Evolutionary conservation across 371 early-diverging fungal species (phyloP), one percentile per base, ranked within the genome.

Genomic region (Batkoa obscura): DNA sequence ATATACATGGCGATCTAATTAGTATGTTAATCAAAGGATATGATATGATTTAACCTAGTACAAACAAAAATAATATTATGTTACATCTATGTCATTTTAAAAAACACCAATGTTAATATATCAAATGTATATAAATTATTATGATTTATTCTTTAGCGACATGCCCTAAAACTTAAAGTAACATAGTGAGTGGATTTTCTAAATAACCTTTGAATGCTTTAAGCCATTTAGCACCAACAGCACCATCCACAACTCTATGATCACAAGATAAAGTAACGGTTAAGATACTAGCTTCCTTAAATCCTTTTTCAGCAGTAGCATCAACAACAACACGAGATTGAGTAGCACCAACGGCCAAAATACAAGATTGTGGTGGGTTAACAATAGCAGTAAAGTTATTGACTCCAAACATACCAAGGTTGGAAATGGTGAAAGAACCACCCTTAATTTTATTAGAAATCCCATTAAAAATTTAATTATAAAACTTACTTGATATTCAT

Each of bases 211-310:
- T 92, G 77, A 92, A 90, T 35, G 76, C 72, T 65, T 85, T 78
- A 63, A 97, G 74, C 88, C 88, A 97, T 71, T 81, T 76, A 57
- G 95, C 92, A 55, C 88, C 88, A 45, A 88, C 80, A 56, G 98
- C 95, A 50, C 95, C 98, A 66, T 97, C 98, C 33, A 95, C 92
- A 59, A 90, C 90, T 59, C 98, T 85, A 72, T 97, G 95, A 64
- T 97, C 98, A 59, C 79, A 81, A 71, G 88, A 88, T 60, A 94
- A 69, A 54, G 94, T 93, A 58, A 91, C 90, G 35, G 81, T 80
- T 84, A 94, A 83, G 60, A 59, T 42, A 38, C 46, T 35, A 6
- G 46, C 31, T 30, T 43, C 54, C 5, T 10, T 23, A 33, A 59
- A 48, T n/a, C 48, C 55, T 32, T 53, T 45, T 39, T 39, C 45